phyloP scores from a whole-genome alignment of 805 yeast genomes.

The Candida krabiensis region DNA sequence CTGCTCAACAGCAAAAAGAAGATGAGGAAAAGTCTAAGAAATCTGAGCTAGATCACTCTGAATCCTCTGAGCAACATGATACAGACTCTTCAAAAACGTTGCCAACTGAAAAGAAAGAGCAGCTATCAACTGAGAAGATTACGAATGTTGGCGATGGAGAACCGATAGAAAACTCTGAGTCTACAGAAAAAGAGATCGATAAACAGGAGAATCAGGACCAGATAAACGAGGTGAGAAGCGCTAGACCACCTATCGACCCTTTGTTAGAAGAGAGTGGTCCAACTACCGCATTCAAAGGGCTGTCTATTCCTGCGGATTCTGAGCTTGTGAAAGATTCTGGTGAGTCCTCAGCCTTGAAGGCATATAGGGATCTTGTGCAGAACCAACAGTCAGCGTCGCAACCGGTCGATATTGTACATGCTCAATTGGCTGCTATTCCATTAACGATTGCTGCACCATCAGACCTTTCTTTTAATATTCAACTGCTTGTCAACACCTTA shows the following conservation, averaged over 20 bases:
- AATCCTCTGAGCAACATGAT: not conserved
- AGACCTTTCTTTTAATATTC: slow-evolving; percentile 58
- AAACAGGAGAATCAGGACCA: slow-evolving; percentile 2
- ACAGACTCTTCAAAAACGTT: not conserved
- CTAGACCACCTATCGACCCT: slow-evolving; percentile 7
- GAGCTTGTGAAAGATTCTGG: slow-evolving; percentile 29
- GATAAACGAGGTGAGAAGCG: slow-evolving; percentile 1
- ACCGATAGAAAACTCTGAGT: not conserved
- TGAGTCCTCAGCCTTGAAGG: slow-evolving; percentile 25
- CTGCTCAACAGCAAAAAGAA: not conserved
- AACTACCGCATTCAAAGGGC: slow-evolving; percentile 30
- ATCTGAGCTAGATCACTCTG: not conserved
- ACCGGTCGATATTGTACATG: slow-evolving; percentile 32
- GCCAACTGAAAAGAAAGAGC: not conserved
- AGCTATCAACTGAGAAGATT: not conserved
- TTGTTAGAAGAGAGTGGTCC: slow-evolving; percentile 6
- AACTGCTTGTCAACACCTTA: slow-evolving; percentile 62
- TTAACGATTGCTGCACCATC: slow-evolving; percentile 57
- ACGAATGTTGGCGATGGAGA: not conserved
- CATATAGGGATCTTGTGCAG: slow-evolving; percentile 26
- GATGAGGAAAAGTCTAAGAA: not conserved
- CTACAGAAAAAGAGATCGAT: not conserved
- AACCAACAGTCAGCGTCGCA: slow-evolving; percentile 17
- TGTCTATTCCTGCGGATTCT: slow-evolving; percentile 35
- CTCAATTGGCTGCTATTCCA: slow-evolving; percentile 63